These are phyloP conservation scores for Citrus trifoliata DNA, from an alignment of 345 rosid genomes.

Conservation along the genomic window DNA sequence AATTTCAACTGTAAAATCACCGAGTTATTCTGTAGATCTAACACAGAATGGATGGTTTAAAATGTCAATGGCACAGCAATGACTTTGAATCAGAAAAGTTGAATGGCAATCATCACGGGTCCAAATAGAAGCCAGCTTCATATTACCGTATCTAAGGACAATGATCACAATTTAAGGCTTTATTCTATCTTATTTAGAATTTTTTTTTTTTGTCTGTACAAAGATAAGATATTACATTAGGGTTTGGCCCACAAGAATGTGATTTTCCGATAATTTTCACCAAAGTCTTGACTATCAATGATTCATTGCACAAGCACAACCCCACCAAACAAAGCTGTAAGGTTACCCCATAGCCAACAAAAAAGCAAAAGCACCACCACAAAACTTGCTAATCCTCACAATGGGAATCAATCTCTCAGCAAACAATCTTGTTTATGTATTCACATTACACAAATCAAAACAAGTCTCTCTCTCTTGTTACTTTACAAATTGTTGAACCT, in stretches of 20 bases:
- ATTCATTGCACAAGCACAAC: slow-evolving; percentile 2
- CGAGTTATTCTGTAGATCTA: background rate
- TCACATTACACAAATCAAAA: slow-evolving; percentile 8
- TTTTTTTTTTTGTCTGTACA: background rate
- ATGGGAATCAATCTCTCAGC: background rate
- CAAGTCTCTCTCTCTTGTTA: background rate
- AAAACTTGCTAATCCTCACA: slow-evolving; percentile 22
- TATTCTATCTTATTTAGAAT: background rate
- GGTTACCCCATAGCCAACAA: background rate
- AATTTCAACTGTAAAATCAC: background rate
- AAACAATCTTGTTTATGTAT: slow-evolving; percentile 10
- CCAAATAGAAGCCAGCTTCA: background rate
- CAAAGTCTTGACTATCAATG: background rate
- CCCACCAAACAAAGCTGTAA: background rate
- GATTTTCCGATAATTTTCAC: background rate
- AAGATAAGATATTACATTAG: background rate
- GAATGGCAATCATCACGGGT: background rate
- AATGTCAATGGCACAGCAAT: background rate
- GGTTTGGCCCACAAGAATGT: background rate
- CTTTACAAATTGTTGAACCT: background rate
- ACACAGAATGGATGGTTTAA: background rate
- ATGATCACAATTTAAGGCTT: slow-evolving; percentile 7
- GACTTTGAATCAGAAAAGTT: background rate
- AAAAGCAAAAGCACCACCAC: slow-evolving; percentile 9
- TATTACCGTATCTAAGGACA: background rate